These are phyloP conservation scores for Monilinia fructigena DNA, from an alignment of 2,329 filamentous ascomycete species.

Conservation along the genomic window DNA sequence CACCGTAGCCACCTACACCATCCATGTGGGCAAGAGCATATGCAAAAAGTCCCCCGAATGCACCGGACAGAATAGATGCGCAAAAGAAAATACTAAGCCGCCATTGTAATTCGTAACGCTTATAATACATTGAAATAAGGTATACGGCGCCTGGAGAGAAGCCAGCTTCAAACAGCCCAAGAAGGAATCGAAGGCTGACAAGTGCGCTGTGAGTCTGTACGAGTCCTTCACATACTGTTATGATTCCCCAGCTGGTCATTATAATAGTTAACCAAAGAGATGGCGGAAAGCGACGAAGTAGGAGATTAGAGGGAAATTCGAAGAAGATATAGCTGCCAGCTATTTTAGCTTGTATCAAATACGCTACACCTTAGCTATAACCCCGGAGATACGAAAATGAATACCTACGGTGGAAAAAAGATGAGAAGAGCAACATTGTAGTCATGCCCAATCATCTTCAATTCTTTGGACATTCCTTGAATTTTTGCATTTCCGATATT, in stretches of 20 bases:
- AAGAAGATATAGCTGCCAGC: slow-evolving; percentile 42
- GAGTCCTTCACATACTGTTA: slow-evolving; percentile 31
- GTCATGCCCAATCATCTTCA: slow-evolving; percentile 49
- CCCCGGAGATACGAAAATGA: neutral
- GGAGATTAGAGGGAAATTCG: slow-evolving; percentile 37
- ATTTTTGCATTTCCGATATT: slow-evolving; percentile 76
- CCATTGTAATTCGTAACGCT: slow-evolving; percentile 49
- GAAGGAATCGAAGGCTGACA: slow-evolving; percentile 66
- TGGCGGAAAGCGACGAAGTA: slow-evolving; percentile 40
- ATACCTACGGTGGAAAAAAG: slow-evolving; percentile 33
- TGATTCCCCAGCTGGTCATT: slow-evolving; percentile 48
- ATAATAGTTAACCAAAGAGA: slow-evolving; percentile 43
- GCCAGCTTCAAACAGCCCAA: slow-evolving; percentile 51
- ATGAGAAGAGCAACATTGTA: slow-evolving; percentile 54
- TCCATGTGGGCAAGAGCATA: slow-evolving; percentile 54
- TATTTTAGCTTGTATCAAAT: neutral
- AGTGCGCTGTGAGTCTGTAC: slow-evolving; percentile 58
- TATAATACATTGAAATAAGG: slow-evolving; percentile 51
- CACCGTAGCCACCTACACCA: slow-evolving; percentile 50
- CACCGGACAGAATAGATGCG: slow-evolving; percentile 52
- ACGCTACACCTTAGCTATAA: neutral
- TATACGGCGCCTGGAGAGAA: slow-evolving; percentile 61
- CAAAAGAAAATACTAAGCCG: slow-evolving; percentile 56
- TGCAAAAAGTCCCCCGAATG: slow-evolving; percentile 55
- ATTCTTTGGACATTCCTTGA: slow-evolving; percentile 64